A percentile compares a stretch with the other conserved stretches of the same genome.
Evolutionary conservation across 345 rosid genomes (phyloP).

Genomic region (Gossypium anomalum): DNA sequence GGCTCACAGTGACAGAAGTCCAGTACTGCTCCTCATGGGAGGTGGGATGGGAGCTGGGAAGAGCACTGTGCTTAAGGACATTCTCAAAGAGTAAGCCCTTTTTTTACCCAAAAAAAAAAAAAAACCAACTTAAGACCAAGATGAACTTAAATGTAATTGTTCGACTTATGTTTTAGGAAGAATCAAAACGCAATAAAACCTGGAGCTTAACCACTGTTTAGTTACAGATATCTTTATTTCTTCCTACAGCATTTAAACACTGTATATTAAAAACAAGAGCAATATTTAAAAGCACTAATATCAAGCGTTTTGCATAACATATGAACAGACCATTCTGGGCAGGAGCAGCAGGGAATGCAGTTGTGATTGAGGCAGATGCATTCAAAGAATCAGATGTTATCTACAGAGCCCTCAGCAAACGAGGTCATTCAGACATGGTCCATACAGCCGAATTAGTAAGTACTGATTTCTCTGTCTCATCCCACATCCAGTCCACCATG

Average conservation of each 20-base stretch:
- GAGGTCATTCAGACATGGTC: slow-evolving; percentile 81
- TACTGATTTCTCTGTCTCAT: background rate
- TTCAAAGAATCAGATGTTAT: slow-evolving; percentile 96
- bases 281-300: background rate
- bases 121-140: background rate
- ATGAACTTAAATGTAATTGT: background rate
- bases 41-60: slow-evolving; percentile 99
- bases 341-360: slow-evolving; percentile 68
- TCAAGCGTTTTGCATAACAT: slow-evolving; percentile 15
- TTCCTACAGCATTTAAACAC: background rate
- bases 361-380: slow-evolving; percentile 91
- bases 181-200: background rate
- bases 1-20: slow-evolving; percentile 78
- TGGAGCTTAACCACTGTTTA: too few relatives aligned
- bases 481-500: too few relatives aligned
- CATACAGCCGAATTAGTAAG: slow-evolving; percentile 82
- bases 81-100: slow-evolving; percentile 70
- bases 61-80: slow-evolving; percentile 93
- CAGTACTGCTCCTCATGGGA: slow-evolving; percentile 87
- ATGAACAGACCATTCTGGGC: slow-evolving; percentile 77
- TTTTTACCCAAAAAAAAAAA: too few relatives aligned
- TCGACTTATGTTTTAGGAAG: background rate
- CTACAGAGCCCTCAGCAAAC: slow-evolving; percentile 69
- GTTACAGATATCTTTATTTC: background rate
- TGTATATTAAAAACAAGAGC: background rate